A percentile compares a stretch with the other conserved stretches of the same genome.
Evolutionary conservation across 202 grass and related monocot species (phyloP).

Genomic region (Zoysia matrella): DNA sequence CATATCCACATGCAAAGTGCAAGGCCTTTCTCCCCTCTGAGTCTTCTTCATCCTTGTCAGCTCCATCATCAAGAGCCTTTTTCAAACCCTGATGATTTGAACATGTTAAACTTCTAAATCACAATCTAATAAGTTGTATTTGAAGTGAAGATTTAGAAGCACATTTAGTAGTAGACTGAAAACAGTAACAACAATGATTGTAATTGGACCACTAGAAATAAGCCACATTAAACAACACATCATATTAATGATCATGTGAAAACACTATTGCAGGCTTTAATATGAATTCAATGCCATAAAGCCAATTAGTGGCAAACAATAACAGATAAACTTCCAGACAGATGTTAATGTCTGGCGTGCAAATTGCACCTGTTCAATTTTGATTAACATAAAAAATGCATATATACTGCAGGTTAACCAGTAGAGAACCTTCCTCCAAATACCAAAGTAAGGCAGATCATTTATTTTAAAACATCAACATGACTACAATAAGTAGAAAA

Average conservation of each 20-base stretch:
- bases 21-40: constrained; percentile 91
- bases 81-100: constrained; percentile 69
- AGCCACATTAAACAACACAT: background rate
- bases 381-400: background rate
- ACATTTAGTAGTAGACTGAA: background rate
- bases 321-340: background rate
- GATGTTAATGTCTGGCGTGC: background rate
- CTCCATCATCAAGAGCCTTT: constrained; percentile 79
- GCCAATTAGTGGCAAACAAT: background rate
- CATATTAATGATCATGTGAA: constrained; percentile 10
- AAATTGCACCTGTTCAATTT: too few species aligned
- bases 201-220: background rate
- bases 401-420: constrained; percentile 6
- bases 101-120: constrained; percentile 17
- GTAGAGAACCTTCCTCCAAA: constrained; percentile 9
- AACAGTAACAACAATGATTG: background rate
- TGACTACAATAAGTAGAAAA: background rate
- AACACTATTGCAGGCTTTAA: constrained; percentile 11
- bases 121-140: constrained; percentile 9
- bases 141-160: background rate
- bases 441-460: background rate
- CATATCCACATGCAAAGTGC: constrained; percentile 98
- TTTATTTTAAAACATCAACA: constrained; percentile 14
- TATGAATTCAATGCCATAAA: background rate
- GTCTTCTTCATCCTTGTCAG: constrained; percentile 93